Evolutionary conservation across 805 yeast genomes (phyloP).

Genomic region (Barnettozyma sucrosica): DNA sequence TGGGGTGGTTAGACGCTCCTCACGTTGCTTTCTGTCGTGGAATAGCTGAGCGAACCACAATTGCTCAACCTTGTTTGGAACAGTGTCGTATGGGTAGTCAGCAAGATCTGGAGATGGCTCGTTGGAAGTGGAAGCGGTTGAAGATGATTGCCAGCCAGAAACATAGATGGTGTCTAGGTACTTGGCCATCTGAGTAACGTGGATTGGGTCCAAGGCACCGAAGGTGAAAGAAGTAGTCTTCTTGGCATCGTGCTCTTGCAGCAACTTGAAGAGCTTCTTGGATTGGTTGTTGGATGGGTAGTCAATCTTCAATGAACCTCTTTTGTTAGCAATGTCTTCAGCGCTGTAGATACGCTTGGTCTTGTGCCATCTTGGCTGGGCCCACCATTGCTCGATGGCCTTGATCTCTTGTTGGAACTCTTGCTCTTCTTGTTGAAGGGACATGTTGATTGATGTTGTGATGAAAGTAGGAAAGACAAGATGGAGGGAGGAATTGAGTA

Average conservation of each 20-base stretch:
- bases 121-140: slow-evolving; percentile 94
- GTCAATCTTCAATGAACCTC: slow-evolving; percentile 69
- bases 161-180: slow-evolving; percentile 89
- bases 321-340: slow-evolving; percentile 82
- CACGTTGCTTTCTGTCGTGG: slow-evolving; percentile 95
- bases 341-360: slow-evolving; percentile 86
- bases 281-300: slow-evolving; percentile 80
- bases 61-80: slow-evolving; percentile 97
- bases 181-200: slow-evolving; percentile 94
- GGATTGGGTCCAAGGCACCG: slow-evolving; percentile 95
- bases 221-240: slow-evolving; percentile 82
- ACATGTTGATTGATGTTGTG: slow-evolving; percentile 6
- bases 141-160: slow-evolving; percentile 98
- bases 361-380: slow-evolving; percentile 83
- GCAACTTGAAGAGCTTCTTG: slow-evolving; percentile 66
- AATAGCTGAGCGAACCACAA: slow-evolving; percentile 93
- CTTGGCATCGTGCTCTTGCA: slow-evolving; percentile 65
- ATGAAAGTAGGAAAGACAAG: not conserved
- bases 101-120: slow-evolving; percentile 99
- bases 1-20: slow-evolving; percentile 48
- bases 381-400: slow-evolving; percentile 86
- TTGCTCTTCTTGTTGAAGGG: slow-evolving; percentile 19
- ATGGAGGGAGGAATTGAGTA: not conserved
- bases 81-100: slow-evolving; percentile 98
- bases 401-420: slow-evolving; percentile 45